Base-by-base conservation (phyloP, 441 rosid genomes). In the Pelargonium citronellum region DNA sequence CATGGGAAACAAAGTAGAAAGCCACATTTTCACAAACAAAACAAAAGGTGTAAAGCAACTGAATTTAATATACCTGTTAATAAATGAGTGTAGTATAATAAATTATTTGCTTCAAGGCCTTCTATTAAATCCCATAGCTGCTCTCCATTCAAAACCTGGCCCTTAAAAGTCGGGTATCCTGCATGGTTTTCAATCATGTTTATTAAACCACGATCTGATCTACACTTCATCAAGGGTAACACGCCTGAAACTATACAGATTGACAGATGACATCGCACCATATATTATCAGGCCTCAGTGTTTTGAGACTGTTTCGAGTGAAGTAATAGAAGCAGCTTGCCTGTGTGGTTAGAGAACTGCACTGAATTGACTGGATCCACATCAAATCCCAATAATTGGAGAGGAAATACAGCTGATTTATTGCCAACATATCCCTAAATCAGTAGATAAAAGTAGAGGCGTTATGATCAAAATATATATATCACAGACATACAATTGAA, bases 301-400 rank as follows among this genome's bases (percentile, higher is more conserved):
- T 68, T 69, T 71, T 64, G 74, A 78, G 73, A 84, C 80, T 66
- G 78, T 20, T 67, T 74, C 69, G 77, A 79, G 61, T 71, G 79
- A 58, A 78, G 83, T 74, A 78, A 24, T 75, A 63, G 73, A 78
- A 81, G 80, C 78, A 73, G 84, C 81, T 84, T 84, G 87, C 99
- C 99, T 74, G 98, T 95, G 79, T 91, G 99, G 73, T 95, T 95
- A 5, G 99, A 95, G 83, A 95, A 92, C 79, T 95, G 99, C n/a
- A 95, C 99, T 1, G 99, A 95, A 82, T 92, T 89, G 69, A 95
- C 86, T 34, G 99, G 99, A 80, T 95, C 98, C 66, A 95, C 97
- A 82, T 95, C 99, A 74, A 83, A 95, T 57, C 99, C 98, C 82
- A 95, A 79, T 71, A 95, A 81, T 72, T 95, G 99, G 68, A 95